A percentile compares a stretch with the other conserved stretches of the same genome.
These are phyloP conservation scores for Anthracocystis walkeri DNA, from an alignment of 1,284 basidiomycete species.

Conservation along the genomic window DNA sequence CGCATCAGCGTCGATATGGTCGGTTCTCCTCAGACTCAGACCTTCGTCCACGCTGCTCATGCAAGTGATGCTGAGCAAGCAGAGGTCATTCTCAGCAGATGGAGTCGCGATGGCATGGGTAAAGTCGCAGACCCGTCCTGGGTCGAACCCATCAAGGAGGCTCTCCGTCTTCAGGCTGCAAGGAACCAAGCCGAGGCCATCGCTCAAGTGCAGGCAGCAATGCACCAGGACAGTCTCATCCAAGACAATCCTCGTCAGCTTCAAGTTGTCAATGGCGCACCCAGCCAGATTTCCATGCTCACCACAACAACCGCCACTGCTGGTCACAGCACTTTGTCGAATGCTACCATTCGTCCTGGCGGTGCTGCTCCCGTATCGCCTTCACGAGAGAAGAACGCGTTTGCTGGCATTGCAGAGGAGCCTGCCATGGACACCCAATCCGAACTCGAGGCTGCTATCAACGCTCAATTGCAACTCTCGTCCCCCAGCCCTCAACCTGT, in stretches of 20 bases:
- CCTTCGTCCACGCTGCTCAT: constrained; percentile 81
- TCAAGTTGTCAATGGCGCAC: constrained; percentile 62
- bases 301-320: constrained; percentile 56
- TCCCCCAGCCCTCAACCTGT: constrained; percentile 19
- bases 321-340: constrained; percentile 53
- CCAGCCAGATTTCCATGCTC: constrained; percentile 51
- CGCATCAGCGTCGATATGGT: constrained; percentile 65
- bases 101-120: constrained; percentile 90
- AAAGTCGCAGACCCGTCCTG: constrained; percentile 76
- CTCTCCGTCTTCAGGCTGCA: constrained; percentile 75
- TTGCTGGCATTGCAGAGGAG: constrained; percentile 55
- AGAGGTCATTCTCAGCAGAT: constrained; percentile 85
- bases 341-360: constrained; percentile 25
- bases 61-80: constrained; percentile 92
- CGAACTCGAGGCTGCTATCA: constrained; percentile 37
- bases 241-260: constrained; percentile 62
- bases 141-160: constrained; percentile 89
- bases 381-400: constrained; percentile 30
- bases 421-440: constrained; percentile 17
- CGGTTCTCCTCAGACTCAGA: constrained; percentile 52
- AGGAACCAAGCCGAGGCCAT: constrained; percentile 82
- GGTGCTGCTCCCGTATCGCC: constrained; percentile 19
- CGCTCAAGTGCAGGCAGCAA: constrained; percentile 76
- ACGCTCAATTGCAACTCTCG: constrained; percentile 31
- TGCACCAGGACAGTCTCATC: constrained; percentile 72